Conservation (phyloP, 164 flowering plant species). For the Annona squamosa region DNA sequence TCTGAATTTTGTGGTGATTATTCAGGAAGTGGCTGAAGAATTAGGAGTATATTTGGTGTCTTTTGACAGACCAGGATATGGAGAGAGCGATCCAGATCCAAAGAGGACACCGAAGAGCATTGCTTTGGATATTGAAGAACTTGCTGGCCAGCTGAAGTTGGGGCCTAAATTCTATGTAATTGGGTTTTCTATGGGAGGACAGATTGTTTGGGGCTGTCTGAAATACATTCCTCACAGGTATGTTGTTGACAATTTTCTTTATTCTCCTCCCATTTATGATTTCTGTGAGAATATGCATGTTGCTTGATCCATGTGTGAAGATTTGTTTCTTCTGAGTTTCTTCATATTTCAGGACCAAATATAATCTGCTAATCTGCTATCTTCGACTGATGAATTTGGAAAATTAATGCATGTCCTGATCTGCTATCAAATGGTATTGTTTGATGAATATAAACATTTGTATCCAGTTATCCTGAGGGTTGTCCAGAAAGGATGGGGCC, state of each 20-base stretch:
- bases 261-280: background rate
- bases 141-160: conserved; percentile 54
- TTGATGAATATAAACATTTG: too few relatives aligned
- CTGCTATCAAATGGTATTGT: too few relatives aligned
- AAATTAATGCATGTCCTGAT: too few relatives aligned
- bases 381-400: too few relatives aligned
- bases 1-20: background rate
- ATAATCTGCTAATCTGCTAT: too few relatives aligned
- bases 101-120: conserved; percentile 42
- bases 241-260: background rate
- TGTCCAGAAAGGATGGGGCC: too few relatives aligned
- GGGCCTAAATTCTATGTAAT: conserved; percentile 55
- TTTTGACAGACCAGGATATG: conserved; percentile 70
- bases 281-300: background rate
- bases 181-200: conserved; percentile 50
- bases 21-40: conserved; percentile 45
- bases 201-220: conserved; percentile 37
- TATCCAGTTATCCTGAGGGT: too few relatives aligned
- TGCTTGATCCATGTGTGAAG: background rate
- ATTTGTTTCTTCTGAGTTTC: too few relatives aligned
- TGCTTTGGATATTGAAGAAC: conserved; percentile 62
- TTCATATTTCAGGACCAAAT: too few relatives aligned
- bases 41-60: conserved; percentile 48
- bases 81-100: conserved; percentile 71
- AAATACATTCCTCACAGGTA: conserved; percentile 40